A percentile compares a stretch with the other conserved stretches of the same genome.
phyloP scores from a whole-genome alignment of 148 eudicot species.

The Chenopodium album region DNA sequence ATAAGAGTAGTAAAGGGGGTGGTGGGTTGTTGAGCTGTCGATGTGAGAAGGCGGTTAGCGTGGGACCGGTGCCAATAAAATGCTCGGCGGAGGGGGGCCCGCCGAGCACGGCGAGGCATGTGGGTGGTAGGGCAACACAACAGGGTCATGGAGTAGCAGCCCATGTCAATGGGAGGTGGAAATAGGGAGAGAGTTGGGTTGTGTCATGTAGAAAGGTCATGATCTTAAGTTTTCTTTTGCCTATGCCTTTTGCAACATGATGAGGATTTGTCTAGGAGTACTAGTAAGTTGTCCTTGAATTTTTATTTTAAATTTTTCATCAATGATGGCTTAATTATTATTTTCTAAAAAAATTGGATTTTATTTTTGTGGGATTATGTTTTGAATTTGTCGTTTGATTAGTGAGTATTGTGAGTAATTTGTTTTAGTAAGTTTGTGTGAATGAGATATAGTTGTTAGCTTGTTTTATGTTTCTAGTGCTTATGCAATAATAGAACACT shows the following conservation, averaged over 20 bases:
- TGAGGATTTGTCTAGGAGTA: background rate
- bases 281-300: background rate
- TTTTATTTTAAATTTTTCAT: background rate
- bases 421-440: conserved; percentile 15
- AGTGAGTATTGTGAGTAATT: background rate
- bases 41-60: conserved; percentile 71
- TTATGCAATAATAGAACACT: background rate
- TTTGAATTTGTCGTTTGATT: background rate
- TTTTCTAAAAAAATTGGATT: background rate
- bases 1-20: conserved; percentile 27
- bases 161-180: conserved; percentile 28
- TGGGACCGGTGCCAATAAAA: conserved; percentile 59
- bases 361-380: background rate
- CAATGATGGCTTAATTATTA: too few species aligned
- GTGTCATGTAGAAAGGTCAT: conserved; percentile 25
- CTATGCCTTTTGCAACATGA: conserved; percentile 52
- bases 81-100: conserved; percentile 30
- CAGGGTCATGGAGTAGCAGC: conserved; percentile 16
- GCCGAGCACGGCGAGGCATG: conserved; percentile 34
- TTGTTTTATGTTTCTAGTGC: background rate
- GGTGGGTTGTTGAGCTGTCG: conserved; percentile 64
- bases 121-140: conserved; percentile 44
- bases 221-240: conserved; percentile 32
- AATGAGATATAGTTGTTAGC: conserved; percentile 8
- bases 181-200: conserved; percentile 1